Conservation (phyloP, 2,329 filamentous ascomycete genomes). For the Thyridium curvatum region DNA sequence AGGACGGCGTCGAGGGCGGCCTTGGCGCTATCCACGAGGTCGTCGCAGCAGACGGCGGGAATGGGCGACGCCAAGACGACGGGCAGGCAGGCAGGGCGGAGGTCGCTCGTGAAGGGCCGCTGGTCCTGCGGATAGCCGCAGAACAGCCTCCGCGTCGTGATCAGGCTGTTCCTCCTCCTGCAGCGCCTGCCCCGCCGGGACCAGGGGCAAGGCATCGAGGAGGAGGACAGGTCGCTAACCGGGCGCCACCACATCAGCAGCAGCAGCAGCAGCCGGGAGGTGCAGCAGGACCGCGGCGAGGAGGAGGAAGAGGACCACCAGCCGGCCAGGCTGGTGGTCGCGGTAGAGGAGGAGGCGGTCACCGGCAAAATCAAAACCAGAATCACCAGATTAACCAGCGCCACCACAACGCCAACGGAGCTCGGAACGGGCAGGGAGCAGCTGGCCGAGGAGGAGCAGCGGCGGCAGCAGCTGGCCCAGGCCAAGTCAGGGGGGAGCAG, state of each 20-base stretch:
- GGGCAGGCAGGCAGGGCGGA: constrained; percentile 21
- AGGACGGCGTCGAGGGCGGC: constrained; percentile 18
- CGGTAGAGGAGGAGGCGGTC: background rate
- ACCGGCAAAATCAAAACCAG: background rate
- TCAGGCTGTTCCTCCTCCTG: constrained; percentile 1
- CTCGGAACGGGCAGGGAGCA: background rate
- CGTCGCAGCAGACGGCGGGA: constrained; percentile 3
- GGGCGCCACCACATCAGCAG: background rate
- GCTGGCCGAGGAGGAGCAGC: background rate
- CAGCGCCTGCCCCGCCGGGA: background rate
- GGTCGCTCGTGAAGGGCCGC: constrained; percentile 49
- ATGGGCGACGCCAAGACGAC: constrained; percentile 15
- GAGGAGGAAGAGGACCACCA: background rate
- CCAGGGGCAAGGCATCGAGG: background rate
- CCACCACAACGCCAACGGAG: background rate
- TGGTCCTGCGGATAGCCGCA: constrained; percentile 47
- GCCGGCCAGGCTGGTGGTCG: background rate
- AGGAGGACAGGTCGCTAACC: background rate
- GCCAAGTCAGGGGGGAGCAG: background rate
- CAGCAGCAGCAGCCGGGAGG: constrained; percentile 1
- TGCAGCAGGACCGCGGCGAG: constrained; percentile 2
- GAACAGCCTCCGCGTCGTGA: constrained; percentile 5
- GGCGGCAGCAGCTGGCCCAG: background rate
- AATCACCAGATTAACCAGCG: background rate
- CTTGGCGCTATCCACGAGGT: constrained; percentile 7